phyloP scores from a whole-genome alignment of 2,329 filamentous ascomycete genomes.

The Fusarium veterinarium region DNA sequence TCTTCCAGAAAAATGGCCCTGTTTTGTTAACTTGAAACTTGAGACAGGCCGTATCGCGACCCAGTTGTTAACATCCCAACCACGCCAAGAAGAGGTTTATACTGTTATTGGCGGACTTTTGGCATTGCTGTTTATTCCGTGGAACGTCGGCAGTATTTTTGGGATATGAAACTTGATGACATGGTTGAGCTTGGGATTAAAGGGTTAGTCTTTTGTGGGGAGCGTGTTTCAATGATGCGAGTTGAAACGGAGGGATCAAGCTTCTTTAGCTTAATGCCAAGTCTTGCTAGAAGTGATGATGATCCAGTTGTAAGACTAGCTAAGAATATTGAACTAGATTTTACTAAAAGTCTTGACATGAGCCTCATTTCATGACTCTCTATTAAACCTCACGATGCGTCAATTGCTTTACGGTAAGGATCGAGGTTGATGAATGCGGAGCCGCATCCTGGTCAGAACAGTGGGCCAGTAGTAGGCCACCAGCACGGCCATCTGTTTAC shows the following conservation, averaged over 20 bases:
- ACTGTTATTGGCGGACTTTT: constrained; percentile 16
- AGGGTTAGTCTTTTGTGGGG: constrained; percentile 16
- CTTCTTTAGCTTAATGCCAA: background rate
- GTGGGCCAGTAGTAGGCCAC: background rate
- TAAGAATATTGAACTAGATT: fast-evolving
- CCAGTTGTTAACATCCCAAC: background rate
- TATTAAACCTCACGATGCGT: fast-evolving
- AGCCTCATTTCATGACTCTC: background rate
- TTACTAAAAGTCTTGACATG: fast-evolving
- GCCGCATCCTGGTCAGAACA: background rate
- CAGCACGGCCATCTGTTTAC: background rate
- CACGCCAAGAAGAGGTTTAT: background rate
- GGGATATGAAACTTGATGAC: background rate
- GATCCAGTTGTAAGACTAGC: background rate
- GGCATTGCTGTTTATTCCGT: background rate
- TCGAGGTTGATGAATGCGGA: background rate
- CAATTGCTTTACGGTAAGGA: no score
- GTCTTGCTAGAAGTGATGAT: background rate
- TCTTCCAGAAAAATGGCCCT: background rate
- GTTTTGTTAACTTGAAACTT: constrained; percentile 11
- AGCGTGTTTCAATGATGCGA: constrained; percentile 8
- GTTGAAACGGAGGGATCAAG: background rate
- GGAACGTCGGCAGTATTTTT: background rate
- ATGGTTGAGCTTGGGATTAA: constrained; percentile 13
- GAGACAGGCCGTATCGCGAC: background rate